Percentiles rank a stretch among this genome's conserved stretches.
Conservation (phyloP, 768 basidiomycete genomes). For the Tulasnella sp. region DNA sequence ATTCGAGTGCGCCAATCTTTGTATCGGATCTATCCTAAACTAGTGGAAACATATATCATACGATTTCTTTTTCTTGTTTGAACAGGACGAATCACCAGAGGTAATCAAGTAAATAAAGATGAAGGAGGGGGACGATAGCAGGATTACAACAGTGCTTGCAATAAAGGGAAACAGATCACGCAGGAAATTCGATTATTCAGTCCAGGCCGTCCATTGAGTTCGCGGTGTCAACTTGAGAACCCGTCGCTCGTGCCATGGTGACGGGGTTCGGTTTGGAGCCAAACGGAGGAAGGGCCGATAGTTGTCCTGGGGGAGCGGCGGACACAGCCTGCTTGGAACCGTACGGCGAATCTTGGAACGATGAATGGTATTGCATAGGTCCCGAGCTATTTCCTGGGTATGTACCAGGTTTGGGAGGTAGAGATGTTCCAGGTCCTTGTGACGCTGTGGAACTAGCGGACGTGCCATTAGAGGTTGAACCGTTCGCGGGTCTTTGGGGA, state of each 20-base stretch:
- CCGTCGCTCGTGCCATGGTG: background rate
- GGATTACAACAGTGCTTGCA: background rate
- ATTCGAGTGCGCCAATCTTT: background rate
- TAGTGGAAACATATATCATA: slow-evolving; percentile 9
- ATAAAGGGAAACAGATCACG: background rate
- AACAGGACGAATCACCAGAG: background rate
- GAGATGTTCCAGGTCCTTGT: background rate
- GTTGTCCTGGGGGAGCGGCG: background rate
- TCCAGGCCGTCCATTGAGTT: background rate
- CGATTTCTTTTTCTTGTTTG: background rate
- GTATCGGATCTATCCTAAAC: background rate
- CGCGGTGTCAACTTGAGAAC: background rate
- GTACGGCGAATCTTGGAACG: background rate
- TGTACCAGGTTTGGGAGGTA: background rate
- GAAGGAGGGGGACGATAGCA: background rate
- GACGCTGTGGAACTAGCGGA: background rate
- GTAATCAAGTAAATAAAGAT: background rate
- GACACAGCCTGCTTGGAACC: background rate
- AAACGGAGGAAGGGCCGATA: background rate
- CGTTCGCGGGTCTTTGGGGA: background rate
- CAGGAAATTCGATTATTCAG: background rate
- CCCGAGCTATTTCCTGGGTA: background rate
- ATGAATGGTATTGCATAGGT: background rate
- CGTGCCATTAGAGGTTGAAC: background rate
- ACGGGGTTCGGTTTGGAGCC: slow-evolving; percentile 17